Evolutionary conservation across 2,329 filamentous ascomycete species (phyloP), one percentile per base, ranked within the genome.

Genomic region (Exophiala dermatitidis): DNA sequence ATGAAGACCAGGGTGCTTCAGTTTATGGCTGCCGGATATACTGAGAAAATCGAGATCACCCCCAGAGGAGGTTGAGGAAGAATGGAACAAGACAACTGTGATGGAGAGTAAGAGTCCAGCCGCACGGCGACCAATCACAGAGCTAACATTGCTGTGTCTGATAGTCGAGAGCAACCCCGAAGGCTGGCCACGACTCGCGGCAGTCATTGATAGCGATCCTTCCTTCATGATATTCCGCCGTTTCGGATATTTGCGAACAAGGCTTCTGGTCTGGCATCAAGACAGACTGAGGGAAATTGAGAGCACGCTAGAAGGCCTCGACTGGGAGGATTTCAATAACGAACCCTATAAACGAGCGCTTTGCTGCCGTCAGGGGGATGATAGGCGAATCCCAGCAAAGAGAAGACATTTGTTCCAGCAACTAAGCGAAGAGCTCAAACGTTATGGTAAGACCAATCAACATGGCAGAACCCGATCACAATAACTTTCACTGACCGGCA

Each of bases 151-250:
- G 28, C 38, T 43, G 9, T 32, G 28, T 3, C 4, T 5, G 7
- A 12, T 31, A 52, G 50, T 52, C 9, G 37, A 52, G 19, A 28
- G 26, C 7, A 41, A 33, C 29, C 29, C 9, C 2, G 36, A 30
- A n/a, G 53, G 53, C 10, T 56, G 50, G 49, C 53, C 49, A 5
- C 40, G 42, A 28, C 10, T 56, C 2, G 45, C 71, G 2, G 63
- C 66, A 1, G 72, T 74, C 50, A 61, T 71, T 0, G 68, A 72
- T 50, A 73, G 71, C 53, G 68, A 72, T 52, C 68, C 72, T 4
- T 64, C 66, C 29, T 74, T 73, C 50, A 69, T 68, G 60, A 51
- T 74, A 2, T 74, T 70, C 54, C 65, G 72, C 3, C 62, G 71
- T 1, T 75, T 74, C 43, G 71, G 71, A 2, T 71, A 66, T 40